Evolutionary conservation across 176 grass and related monocot species (phyloP), one percentile per base, ranked within the genome.

Genomic region (Triticum aestivum): DNA sequence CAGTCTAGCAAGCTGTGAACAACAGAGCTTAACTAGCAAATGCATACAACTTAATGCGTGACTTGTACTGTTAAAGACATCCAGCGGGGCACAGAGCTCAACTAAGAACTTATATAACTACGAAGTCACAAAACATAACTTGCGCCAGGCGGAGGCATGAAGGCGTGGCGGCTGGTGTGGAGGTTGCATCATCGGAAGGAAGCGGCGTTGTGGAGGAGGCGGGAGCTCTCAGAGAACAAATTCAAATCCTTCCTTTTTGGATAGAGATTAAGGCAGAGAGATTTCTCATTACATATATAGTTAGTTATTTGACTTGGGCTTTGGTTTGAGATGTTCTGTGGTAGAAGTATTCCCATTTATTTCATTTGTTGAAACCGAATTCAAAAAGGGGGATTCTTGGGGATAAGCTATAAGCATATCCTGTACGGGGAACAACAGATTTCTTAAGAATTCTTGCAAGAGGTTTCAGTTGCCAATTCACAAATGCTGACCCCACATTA

Each of bases 371-470:
- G 3, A 54, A 32, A 32, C 5, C 18, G 18, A 76, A 76, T 49
- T 10, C 0, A 3, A 76, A 3, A 76, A 76, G 3, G 8, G 27
- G 73, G 47, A 77, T 56, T 54, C 45, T 56, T 54, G 73, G 42
- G 42, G 72, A 75, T 75, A 75, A 51, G 27, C 72, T 23, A 75
- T 51, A 74, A 29, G 73, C 47, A 47, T 77, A 77, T 77, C 73
- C 27, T 56, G 47, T 56, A 32, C 5, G 45, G 45, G 59, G 45
- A 76, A 76, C 1, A 9, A 15, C 47, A 54, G 8, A 77, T 77
- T 77, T 77, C 27, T 54, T 52, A 21, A 77, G 44, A 20, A 17
- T 77, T 47, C 27, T 20, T 54, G 47, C 73, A 56, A 54, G 17
- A 33, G 47, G 47, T 61, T 38, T 66, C 30, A 68, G 11, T 86